These are phyloP conservation scores for Moricandia moricandioides DNA, from an alignment of 345 rosid species.

Conservation along the genomic window DNA sequence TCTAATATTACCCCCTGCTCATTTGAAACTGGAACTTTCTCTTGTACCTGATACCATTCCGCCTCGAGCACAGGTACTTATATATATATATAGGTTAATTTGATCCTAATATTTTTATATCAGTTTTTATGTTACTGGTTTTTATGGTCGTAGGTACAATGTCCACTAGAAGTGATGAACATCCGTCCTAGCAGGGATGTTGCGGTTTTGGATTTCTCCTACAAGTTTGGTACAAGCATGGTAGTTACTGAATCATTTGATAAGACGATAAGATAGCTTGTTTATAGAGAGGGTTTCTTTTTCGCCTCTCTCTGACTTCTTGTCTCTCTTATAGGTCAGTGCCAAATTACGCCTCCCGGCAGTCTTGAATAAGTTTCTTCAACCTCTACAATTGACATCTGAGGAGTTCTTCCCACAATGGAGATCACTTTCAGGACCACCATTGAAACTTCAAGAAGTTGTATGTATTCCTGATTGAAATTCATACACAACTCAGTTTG, in stretches of 20 bases:
- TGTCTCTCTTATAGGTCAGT: slow-evolving; percentile 53
- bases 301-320: slow-evolving; percentile 9
- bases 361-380: slow-evolving; percentile 85
- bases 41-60: slow-evolving; percentile 96
- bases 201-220: slow-evolving; percentile 92
- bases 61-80: slow-evolving; percentile 85
- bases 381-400: slow-evolving; percentile 64
- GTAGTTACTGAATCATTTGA: slow-evolving; percentile 42
- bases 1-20: slow-evolving; percentile 76
- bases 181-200: slow-evolving; percentile 88
- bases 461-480: slow-evolving; percentile 44
- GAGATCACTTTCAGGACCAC: slow-evolving; percentile 95
- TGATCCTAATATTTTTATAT: neutral
- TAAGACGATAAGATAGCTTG: neutral
- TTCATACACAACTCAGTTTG: neutral
- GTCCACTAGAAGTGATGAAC: slow-evolving; percentile 84
- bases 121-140: neutral
- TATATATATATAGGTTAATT: neutral
- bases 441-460: slow-evolving; percentile 98
- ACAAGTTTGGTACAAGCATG: slow-evolving; percentile 65
- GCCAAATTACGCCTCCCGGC: slow-evolving; percentile 93
- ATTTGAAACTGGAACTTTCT: slow-evolving; percentile 80
- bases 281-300: slow-evolving; percentile 1
- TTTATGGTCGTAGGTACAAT: slow-evolving; percentile 65
- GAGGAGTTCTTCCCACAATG: slow-evolving; percentile 95